phyloP scores from a whole-genome alignment of 2,329 filamentous ascomycete species.

The Colletotrichum zoysiae region DNA sequence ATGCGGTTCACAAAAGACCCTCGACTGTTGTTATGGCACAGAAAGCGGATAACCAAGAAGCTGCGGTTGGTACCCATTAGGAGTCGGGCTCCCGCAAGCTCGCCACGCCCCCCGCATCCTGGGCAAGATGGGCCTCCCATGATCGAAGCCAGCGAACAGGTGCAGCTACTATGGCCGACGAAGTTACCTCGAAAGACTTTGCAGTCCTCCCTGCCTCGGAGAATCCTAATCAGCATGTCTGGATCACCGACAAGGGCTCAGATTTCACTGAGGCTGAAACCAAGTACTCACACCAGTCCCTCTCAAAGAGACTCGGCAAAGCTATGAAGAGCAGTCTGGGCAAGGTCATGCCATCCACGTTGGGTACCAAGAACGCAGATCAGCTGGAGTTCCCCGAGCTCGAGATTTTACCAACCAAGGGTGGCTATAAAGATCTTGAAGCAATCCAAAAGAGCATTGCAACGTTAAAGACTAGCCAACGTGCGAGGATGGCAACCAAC shows the following conservation, averaged over 20 bases:
- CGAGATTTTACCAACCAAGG: conserved; percentile 50
- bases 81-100: conserved; percentile 28
- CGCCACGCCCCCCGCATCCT: conserved; percentile 47
- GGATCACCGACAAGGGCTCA: conserved; percentile 30
- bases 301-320: conserved; percentile 49
- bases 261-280: background rate
- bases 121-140: conserved; percentile 52
- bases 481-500: conserved; percentile 24
- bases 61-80: conserved; percentile 15
- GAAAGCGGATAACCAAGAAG: conserved; percentile 1
- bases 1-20: background rate
- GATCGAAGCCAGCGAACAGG: conserved; percentile 48
- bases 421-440: conserved; percentile 49
- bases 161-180: conserved; percentile 44
- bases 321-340: conserved; percentile 47
- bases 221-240: conserved; percentile 10
- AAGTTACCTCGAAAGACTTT: conserved; percentile 49
- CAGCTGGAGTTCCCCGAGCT: conserved; percentile 53
- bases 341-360: conserved; percentile 45
- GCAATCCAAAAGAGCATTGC: conserved; percentile 50
- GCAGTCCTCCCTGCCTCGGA: conserved; percentile 44
- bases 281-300: conserved; percentile 39
- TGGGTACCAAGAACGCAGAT: conserved; percentile 1
- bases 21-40: background rate
- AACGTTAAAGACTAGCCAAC: conserved; percentile 45